Evolutionary conservation across 176 grass and related monocot species (phyloP).

Genomic region (Triticum dicoccoides): DNA sequence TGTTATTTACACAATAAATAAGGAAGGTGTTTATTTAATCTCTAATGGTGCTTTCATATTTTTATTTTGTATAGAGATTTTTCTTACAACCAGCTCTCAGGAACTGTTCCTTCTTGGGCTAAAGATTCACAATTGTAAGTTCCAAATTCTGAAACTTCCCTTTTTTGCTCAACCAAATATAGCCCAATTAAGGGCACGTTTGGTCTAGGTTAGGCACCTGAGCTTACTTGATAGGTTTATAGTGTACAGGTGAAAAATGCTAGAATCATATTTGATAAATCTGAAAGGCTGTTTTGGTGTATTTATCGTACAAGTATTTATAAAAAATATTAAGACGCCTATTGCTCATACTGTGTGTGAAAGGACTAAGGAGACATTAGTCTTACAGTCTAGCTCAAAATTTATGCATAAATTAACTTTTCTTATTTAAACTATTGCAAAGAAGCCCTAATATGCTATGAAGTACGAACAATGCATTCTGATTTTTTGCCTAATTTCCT

Average conservation of each 20-base stretch:
- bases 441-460: not conserved
- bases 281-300: not conserved
- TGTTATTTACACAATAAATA: conserved; percentile 19
- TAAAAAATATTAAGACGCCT: not conserved
- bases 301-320: not conserved
- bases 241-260: not conserved
- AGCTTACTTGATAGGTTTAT: not conserved
- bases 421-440: not conserved
- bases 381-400: not conserved
- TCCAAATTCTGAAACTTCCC: not conserved
- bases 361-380: not conserved
- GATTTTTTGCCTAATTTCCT: not conserved
- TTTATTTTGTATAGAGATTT: conserved; percentile 57
- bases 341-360: not conserved
- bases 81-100: conserved; percentile 88
- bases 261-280: not conserved
- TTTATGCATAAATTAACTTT: not conserved
- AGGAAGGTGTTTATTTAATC: not conserved
- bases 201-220: not conserved
- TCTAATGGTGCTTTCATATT: not conserved
- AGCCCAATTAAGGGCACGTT: not conserved
- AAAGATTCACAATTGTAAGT: conserved; percentile 66
- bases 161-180: not conserved
- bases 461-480: not conserved
- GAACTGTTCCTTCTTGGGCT: conserved; percentile 78